Conservation (phyloP, 306 rosid genomes). For the Vicia faba region DNA sequence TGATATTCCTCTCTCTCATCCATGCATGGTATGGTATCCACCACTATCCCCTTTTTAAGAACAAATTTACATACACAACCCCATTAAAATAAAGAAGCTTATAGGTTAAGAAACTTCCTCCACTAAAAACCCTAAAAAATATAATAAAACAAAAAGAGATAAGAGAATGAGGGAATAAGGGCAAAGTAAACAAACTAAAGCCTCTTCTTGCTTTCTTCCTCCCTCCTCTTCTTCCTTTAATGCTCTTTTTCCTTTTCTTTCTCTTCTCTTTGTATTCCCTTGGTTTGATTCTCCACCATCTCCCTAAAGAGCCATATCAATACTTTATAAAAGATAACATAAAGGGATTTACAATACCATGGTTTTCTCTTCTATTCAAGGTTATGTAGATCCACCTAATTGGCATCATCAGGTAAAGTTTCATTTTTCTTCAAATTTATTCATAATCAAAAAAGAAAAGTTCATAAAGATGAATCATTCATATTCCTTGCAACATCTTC, state of each 20-base stretch:
- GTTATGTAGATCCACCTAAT: conserved; percentile 96
- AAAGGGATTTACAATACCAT: conserved; percentile 57
- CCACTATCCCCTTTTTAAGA: conserved; percentile 43
- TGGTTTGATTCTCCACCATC: conserved; percentile 95
- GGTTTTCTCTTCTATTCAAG: conserved; percentile 97
- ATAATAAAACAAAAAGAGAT: conserved; percentile 90
- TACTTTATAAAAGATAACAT: conserved; percentile 79
- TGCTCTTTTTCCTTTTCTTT: conserved; percentile 56
- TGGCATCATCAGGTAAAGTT: conserved; percentile 86
- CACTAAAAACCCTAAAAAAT: conserved; percentile 83
- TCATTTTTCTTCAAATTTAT: conserved; percentile 45
- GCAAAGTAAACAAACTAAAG: conserved; percentile 76
- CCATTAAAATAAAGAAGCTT: conserved; percentile 66
- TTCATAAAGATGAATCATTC: conserved; percentile 68
- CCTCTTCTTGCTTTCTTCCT: conserved; percentile 53
- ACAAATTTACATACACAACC: conserved; percentile 42
- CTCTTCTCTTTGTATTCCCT: conserved; percentile 89
- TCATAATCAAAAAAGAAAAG: conserved; percentile 1
- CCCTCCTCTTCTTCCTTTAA: conserved; percentile 49
- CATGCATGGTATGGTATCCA: conserved; percentile 72
- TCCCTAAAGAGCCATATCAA: conserved; percentile 79
- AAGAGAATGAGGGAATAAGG: conserved; percentile 71
- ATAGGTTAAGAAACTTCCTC: conserved; percentile 78
- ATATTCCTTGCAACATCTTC: conserved; percentile 65
- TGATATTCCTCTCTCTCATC: conserved; percentile 6